Base-by-base conservation (phyloP, 2,329 filamentous ascomycete genomes). In the Lasiodiplodia gonubiensis region DNA sequence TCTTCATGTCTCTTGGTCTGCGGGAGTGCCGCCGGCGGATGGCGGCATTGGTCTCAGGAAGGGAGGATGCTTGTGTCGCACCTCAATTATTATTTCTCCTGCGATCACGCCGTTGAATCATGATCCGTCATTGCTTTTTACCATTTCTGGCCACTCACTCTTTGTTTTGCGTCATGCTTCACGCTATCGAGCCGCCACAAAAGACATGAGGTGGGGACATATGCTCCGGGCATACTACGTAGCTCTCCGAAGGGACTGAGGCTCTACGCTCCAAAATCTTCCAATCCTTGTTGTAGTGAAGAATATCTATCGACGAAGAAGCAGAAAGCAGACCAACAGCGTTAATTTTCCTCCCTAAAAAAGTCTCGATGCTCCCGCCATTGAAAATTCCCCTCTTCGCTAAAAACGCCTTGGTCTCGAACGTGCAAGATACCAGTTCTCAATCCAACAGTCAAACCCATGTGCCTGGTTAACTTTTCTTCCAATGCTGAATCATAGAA, bases 81-180 rank as follows among this genome's bases (percentile, higher is more conserved):
- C 39, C n/a, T 61, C 57, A 33, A n/a, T 23, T 42, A 21, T 49
- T 60, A 37, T 42, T 60, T 48, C 49, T 60, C 30, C 39, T 60
- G 57, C 27, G 51, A 7, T 61, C 25, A 35, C 25, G 23, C 57
- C 57, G 57, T 61, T 61, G 42, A 30, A 35, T 61, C 42, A 30
- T n/a, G 23, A 61, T 25, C 18, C 18, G 14, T 60, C 8, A 60
- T 48, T 48, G 55, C 55, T 60, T 60, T 60, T 60, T n/a, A 14
- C 18, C 11, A 23, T 18, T 60, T 35, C 39, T 21, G 12, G 39
- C 37, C n/a, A 4, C 12, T 6, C 11, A 16, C 12, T 12, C 57
- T 39, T 61, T 35, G 14, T 18, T 25, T 42, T 6, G 16, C 30
- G 3, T 25, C 7, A 16, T 33, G 11, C 55, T 27, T 23, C 14